Evolutionary conservation across 345 rosid genomes (phyloP).

Genomic region (Brassica cretica): DNA sequence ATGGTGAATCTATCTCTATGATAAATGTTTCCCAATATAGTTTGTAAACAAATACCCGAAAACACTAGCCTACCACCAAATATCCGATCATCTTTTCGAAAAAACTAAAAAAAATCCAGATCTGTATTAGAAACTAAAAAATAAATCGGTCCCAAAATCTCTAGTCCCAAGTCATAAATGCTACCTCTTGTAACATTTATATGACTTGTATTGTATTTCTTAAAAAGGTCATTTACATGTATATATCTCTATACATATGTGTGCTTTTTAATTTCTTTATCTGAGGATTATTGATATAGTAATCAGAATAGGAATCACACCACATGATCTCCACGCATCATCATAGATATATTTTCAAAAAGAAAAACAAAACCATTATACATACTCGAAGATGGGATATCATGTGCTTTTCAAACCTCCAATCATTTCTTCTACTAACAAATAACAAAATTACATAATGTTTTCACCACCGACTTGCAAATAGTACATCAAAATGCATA

Average conservation of each 20-base stretch:
- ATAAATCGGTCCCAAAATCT: too few relatives aligned
- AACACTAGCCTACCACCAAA: neutral
- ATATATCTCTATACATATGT: too few relatives aligned
- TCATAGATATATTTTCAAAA: neutral
- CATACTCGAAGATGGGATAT: constrained; percentile 24
- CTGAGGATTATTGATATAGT: neutral
- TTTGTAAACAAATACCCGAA: neutral
- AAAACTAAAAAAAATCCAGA: too few relatives aligned
- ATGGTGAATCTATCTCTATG: neutral
- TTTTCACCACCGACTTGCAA: constrained; percentile 21
- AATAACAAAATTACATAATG: constrained; percentile 22
- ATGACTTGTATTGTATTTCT: too few relatives aligned
- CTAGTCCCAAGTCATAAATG: too few relatives aligned
- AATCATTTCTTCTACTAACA: constrained; percentile 27
- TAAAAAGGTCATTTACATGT: too few relatives aligned
- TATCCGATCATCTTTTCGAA: neutral
- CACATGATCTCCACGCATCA: constrained; percentile 26
- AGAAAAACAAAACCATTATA: neutral
- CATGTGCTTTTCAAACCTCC: constrained; percentile 27
- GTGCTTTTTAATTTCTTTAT: neutral
- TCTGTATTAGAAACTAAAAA: too few relatives aligned
- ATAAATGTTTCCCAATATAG: neutral
- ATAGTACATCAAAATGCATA: constrained; percentile 11
- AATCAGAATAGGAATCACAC: neutral
- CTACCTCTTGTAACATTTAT: too few relatives aligned